Percentiles rank a stretch among this genome's conserved stretches.
These are phyloP conservation scores for Raffaelea albimanens DNA, from an alignment of 2,329 filamentous ascomycete genomes.

Conservation along the genomic window DNA sequence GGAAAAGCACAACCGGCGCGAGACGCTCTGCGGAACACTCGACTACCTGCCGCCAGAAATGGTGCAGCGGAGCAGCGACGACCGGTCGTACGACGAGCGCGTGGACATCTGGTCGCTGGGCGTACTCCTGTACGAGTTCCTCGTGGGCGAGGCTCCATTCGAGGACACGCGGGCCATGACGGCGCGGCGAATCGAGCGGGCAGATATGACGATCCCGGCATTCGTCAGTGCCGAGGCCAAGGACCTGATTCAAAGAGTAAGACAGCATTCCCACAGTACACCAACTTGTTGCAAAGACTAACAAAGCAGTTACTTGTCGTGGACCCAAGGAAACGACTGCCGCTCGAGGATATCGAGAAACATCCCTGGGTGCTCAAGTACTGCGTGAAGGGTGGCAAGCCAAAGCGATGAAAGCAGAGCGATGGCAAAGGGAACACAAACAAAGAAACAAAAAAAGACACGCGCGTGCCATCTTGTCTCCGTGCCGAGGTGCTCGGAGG, in stretches of 20 bases:
- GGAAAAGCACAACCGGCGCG: constrained; percentile 80
- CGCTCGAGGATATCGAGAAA: constrained; percentile 76
- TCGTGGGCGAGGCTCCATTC: constrained; percentile 90
- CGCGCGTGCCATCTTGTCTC: too few species aligned
- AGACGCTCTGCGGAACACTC: constrained; percentile 94
- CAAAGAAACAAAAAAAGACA: too few species aligned
- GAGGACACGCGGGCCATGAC: constrained; percentile 94
- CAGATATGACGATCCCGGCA: constrained; percentile 82
- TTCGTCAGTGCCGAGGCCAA: constrained; percentile 84
- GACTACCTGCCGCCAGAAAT: constrained; percentile 97
- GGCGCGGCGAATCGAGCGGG: constrained; percentile 73
- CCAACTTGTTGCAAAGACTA: neutral
- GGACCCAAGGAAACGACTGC: constrained; percentile 84
- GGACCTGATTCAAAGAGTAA: constrained; percentile 80
- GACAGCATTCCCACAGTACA: neutral
- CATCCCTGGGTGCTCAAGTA: constrained; percentile 97
- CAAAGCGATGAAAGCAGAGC: too few species aligned
- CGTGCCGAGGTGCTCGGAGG: too few species aligned
- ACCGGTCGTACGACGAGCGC: constrained; percentile 70
- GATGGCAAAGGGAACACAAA: too few species aligned
- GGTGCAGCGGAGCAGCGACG: constrained; percentile 53
- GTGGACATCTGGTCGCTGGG: constrained; percentile 93
- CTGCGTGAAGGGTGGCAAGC: constrained; percentile 33
- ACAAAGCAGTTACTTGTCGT: constrained; percentile 60
- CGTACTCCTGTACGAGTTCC: constrained; percentile 88